These are phyloP conservation scores for Cajanus cajan DNA, from an alignment of 306 rosid species.

Conservation along the genomic window DNA sequence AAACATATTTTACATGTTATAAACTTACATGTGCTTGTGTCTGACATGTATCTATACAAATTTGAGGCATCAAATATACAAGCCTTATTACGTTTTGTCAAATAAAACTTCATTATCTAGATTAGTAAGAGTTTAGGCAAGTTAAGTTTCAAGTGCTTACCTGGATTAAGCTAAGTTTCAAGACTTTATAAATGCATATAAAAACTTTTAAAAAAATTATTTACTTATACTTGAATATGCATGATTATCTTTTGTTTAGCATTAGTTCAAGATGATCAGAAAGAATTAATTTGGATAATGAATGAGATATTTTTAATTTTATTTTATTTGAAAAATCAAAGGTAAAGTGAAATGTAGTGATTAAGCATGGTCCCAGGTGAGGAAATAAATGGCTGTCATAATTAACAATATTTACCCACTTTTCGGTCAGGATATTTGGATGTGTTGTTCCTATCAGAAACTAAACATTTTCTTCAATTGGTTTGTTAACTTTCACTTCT, in stretches of 20 bases:
- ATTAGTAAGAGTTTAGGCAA: too few species aligned
- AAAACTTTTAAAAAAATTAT: too few species aligned
- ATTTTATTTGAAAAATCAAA: not conserved
- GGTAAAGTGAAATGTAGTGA: slow-evolving; percentile 20
- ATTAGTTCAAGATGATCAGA: not conserved
- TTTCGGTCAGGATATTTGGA: not conserved
- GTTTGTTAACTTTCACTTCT: not conserved
- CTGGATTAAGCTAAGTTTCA: too few species aligned
- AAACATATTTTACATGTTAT: too few species aligned
- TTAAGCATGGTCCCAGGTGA: slow-evolving; percentile 23
- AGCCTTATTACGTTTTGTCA: too few species aligned
- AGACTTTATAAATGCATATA: too few species aligned
- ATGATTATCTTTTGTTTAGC: not conserved
- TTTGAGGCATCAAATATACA: too few species aligned
- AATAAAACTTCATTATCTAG: too few species aligned
- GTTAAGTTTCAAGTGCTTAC: too few species aligned
- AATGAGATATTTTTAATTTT: not conserved
- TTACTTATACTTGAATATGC: not conserved
- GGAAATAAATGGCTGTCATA: slow-evolving; percentile 26
- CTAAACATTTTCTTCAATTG: slow-evolving; percentile 16
- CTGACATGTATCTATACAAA: too few species aligned
- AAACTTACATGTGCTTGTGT: too few species aligned
- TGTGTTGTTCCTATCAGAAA: not conserved
- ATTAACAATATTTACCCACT: not conserved
- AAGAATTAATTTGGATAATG: not conserved